Evolutionary conservation across 2,329 filamentous ascomycete species (phyloP).

Genomic region (Penicillium sp.): DNA sequence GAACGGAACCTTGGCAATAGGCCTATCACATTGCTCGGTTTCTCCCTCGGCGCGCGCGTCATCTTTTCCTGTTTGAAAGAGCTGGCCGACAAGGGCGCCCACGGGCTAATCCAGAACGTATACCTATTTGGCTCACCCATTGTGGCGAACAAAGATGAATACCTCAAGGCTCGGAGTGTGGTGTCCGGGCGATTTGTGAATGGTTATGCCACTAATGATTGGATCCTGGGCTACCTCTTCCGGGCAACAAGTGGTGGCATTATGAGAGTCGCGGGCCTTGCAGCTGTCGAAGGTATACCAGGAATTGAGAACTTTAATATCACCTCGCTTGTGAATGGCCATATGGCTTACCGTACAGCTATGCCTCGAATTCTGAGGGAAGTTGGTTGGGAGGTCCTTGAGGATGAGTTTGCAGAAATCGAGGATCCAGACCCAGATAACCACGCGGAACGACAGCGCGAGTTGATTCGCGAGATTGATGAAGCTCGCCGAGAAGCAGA

Average conservation of each 20-base stretch:
- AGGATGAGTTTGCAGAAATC: constrained; percentile 92
- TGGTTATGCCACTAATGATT: constrained; percentile 90
- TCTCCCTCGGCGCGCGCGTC: constrained; percentile 86
- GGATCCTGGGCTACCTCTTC: constrained; percentile 96
- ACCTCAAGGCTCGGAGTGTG: constrained; percentile 73
- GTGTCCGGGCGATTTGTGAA: constrained; percentile 93
- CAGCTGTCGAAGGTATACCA: constrained; percentile 69
- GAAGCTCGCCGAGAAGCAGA: constrained; percentile 86
- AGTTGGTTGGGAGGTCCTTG: constrained; percentile 87
- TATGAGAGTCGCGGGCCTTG: constrained; percentile 80
- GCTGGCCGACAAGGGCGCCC: constrained; percentile 76
- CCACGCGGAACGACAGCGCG: constrained; percentile 79
- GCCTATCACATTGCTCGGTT: constrained; percentile 89
- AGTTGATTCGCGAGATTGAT: constrained; percentile 95
- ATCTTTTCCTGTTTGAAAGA: constrained; percentile 91
- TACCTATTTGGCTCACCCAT: constrained; percentile 92
- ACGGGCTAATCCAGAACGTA: constrained; percentile 88
- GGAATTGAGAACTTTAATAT: constrained; percentile 88
- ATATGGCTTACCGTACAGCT: constrained; percentile 93
- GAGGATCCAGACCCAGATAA: constrained; percentile 97
- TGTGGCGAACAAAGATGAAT: constrained; percentile 90
- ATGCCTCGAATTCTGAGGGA: constrained; percentile 86
- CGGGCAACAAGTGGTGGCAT: constrained; percentile 90
- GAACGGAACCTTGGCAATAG: constrained; percentile 87
- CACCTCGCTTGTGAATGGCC: constrained; percentile 78